A percentile compares a stretch with the other conserved stretches of the same genome.
Conservation (phyloP, 164 flowering plant species). For the Paratinospora sagittata region DNA sequence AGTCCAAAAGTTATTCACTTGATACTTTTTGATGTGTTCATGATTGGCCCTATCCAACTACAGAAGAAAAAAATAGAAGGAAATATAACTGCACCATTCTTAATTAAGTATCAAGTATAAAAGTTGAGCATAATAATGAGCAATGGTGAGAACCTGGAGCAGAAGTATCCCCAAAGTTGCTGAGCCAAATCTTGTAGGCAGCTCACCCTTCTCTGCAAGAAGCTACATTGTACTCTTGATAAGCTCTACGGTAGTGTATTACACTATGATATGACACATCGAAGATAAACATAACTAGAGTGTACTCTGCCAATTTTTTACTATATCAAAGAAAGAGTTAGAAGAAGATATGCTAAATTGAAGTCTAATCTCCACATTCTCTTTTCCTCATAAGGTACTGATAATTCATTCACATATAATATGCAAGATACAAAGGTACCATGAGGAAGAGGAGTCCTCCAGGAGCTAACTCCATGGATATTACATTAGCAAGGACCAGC, state of each 20-base stretch:
- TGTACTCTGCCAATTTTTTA: no score
- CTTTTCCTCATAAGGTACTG: no score
- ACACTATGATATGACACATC: not conserved
- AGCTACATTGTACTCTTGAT: constrained; percentile 54
- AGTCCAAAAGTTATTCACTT: constrained; percentile 22
- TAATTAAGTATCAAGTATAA: not conserved
- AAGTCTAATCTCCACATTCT: no score
- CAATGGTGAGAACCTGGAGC: constrained; percentile 56
- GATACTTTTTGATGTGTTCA: constrained; percentile 16
- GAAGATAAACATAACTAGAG: no score
- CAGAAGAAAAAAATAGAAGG: constrained; percentile 4
- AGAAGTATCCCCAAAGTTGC: constrained; percentile 97
- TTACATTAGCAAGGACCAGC: no score
- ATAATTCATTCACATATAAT: no score
- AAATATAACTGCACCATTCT: constrained; percentile 13
- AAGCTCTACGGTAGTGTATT: constrained; percentile 23
- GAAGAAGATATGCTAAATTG: no score
- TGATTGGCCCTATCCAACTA: constrained; percentile 23
- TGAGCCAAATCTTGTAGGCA: constrained; percentile 94
- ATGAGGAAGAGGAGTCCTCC: no score
- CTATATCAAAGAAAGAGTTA: no score
- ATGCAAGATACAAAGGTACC: no score
- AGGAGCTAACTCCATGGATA: no score
- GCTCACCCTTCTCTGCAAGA: constrained; percentile 99
- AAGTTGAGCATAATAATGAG: constrained; percentile 1